Conservation (phyloP, 306 rosid species). For the Calophaca sinica region DNA sequence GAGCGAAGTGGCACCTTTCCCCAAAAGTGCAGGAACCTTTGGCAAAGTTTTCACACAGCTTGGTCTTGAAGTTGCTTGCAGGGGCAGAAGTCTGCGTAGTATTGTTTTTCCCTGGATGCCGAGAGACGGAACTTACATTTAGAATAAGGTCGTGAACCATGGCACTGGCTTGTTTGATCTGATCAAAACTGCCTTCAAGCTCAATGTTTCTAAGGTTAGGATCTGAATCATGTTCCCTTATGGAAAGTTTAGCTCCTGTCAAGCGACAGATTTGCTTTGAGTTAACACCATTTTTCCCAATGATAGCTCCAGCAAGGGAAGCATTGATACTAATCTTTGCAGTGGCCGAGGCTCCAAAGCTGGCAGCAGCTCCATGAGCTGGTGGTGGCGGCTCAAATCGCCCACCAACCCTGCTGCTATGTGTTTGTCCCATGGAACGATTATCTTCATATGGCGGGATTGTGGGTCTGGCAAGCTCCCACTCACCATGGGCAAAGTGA, state of each 20-base stretch:
- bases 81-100: conserved; percentile 42
- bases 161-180: conserved; percentile 76
- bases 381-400: conserved; percentile 56
- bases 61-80: conserved; percentile 73
- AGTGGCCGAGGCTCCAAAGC: conserved; percentile 85
- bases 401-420: conserved; percentile 64
- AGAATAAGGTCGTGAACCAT: conserved; percentile 84
- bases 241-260: conserved; percentile 83
- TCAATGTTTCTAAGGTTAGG: conserved; percentile 78
- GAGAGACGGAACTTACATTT: conserved; percentile 64
- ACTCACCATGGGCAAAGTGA: conserved; percentile 63
- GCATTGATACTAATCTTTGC: conserved; percentile 85
- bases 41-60: conserved; percentile 73
- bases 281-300: conserved; percentile 83
- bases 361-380: conserved; percentile 64
- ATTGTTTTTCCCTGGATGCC: conserved; percentile 54
- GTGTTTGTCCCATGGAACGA: conserved; percentile 58
- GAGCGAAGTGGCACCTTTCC: conserved; percentile 90
- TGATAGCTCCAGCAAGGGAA: conserved; percentile 83
- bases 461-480: conserved; percentile 86
- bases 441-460: conserved; percentile 69
- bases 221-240: conserved; percentile 80
- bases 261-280: conserved; percentile 82
- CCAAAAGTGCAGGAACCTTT: conserved; percentile 88
- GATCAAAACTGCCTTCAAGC: conserved; percentile 77